Percentiles rank a stretch among this genome's conserved stretches.
Evolutionary conservation across 139 green algal genomes (phyloP).

Genomic region (Coccomyxa sp.): DNA sequence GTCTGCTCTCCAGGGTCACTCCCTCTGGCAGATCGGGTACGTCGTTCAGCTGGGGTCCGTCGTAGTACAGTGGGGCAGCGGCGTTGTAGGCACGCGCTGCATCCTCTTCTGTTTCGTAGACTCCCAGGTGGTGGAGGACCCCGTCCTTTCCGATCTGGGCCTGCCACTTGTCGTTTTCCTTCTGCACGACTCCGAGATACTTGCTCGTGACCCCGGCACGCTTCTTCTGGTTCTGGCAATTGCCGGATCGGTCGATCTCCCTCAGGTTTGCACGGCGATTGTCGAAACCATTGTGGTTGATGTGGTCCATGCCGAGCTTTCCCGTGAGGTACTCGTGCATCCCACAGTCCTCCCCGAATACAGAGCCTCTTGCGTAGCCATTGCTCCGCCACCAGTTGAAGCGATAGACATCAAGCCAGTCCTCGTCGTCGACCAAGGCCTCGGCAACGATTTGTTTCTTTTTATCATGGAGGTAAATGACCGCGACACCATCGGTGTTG

Average conservation of each 20-base stretch:
- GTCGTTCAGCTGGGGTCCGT: not conserved
- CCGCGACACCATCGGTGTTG: not conserved
- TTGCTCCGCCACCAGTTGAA: not conserved
- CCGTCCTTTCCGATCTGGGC: not conserved
- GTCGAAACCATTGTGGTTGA: not conserved
- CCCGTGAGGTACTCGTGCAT: not conserved
- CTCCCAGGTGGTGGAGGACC: not conserved
- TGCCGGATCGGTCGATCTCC: not conserved
- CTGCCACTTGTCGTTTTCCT: not conserved
- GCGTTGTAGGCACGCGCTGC: not conserved
- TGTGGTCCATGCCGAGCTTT: not conserved
- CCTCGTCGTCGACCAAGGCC: not conserved
- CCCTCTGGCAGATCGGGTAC: not conserved
- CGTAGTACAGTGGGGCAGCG: not conserved
- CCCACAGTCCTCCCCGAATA: too few relatives aligned
- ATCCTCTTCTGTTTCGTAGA: not conserved
- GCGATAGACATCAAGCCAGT: not conserved
- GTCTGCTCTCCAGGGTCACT: not conserved
- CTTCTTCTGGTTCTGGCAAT: not conserved
- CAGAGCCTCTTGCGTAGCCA: too few relatives aligned
- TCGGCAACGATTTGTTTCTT: not conserved
- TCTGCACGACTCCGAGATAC: not conserved
- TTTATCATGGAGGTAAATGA: not conserved
- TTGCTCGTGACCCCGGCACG: not conserved
- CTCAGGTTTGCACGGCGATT: not conserved